Evolutionary conservation across 2,329 filamentous ascomycete species (phyloP).

Genomic region (Hirsutella rhossiliensis): DNA sequence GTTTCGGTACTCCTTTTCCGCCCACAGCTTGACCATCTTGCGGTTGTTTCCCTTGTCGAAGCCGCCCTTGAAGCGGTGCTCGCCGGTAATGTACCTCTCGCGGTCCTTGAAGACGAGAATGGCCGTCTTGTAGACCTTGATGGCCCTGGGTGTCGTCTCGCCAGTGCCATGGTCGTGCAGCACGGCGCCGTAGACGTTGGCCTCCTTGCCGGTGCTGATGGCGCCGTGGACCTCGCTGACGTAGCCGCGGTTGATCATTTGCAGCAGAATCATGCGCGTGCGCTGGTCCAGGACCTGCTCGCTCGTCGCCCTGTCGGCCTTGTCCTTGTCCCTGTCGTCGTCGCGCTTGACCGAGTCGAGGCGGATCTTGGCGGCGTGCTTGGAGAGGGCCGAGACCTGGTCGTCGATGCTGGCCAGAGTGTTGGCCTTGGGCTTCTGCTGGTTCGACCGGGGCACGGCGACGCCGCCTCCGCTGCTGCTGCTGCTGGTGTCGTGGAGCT

Average conservation of each 20-base stretch:
- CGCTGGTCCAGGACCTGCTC: slow-evolving; percentile 91
- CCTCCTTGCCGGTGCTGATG: slow-evolving; percentile 93
- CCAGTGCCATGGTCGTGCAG: slow-evolving; percentile 42
- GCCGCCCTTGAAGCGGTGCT: slow-evolving; percentile 81
- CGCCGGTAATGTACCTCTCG: slow-evolving; percentile 89
- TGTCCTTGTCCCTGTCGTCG: slow-evolving; percentile 57
- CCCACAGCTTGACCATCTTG: slow-evolving; percentile 98
- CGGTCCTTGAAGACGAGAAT: slow-evolving; percentile 97
- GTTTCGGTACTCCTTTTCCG: slow-evolving; percentile 96
- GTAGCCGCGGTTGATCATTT: slow-evolving; percentile 87
- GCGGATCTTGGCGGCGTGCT: slow-evolving; percentile 75
- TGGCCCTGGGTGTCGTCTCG: slow-evolving; percentile 60
- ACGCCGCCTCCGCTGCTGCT: slow-evolving; percentile 28
- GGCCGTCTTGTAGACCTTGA: slow-evolving; percentile 98
- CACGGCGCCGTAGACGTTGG: slow-evolving; percentile 91
- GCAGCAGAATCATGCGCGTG: slow-evolving; percentile 88
- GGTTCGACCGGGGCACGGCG: slow-evolving; percentile 55
- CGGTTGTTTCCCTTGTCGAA: slow-evolving; percentile 92
- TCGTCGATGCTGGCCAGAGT: slow-evolving; percentile 73
- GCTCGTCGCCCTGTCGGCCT: slow-evolving; percentile 82
- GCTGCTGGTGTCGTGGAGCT: slow-evolving; percentile 36
- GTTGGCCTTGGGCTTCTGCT: slow-evolving; percentile 69
- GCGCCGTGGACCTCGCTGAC: slow-evolving; percentile 91
- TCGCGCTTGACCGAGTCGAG: slow-evolving; percentile 52
- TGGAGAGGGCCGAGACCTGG: slow-evolving; percentile 72